These are phyloP conservation scores for Lachnellula hyalina DNA, from an alignment of 2,329 filamentous ascomycete genomes.

Conservation along the genomic window DNA sequence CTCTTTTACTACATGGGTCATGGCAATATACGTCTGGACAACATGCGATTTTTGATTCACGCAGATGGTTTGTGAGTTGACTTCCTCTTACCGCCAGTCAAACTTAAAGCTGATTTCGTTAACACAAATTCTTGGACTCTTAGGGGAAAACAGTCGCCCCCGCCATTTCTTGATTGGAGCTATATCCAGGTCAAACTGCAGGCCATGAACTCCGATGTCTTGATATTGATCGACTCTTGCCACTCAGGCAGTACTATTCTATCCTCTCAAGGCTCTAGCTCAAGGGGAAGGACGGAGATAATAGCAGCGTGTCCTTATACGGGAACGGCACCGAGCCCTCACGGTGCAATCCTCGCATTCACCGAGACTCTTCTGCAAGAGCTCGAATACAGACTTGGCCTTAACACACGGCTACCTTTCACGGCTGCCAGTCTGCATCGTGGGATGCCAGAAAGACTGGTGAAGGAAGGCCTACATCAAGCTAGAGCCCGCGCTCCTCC, in stretches of 20 bases:
- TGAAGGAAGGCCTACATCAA: neutral
- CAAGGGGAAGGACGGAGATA: neutral
- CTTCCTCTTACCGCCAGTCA: too few species aligned
- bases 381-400: neutral
- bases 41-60: neutral
- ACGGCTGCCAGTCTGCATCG: neutral
- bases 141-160: neutral
- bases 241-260: neutral
- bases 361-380: neutral
- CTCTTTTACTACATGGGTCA: neutral
- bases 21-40: neutral
- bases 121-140: neutral
- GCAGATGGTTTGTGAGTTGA: too few species aligned
- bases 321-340: neutral
- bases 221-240: neutral
- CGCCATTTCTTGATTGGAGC: neutral
- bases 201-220: neutral
- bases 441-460: neutral
- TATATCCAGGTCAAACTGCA: neutral
- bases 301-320: neutral
- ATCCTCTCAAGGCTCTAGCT: neutral
- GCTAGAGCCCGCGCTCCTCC: too few species aligned
- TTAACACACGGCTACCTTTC: neutral
- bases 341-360: neutral
- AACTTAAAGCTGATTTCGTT: too few species aligned